Evolutionary conservation across 768 basidiomycete species (phyloP).

Genomic region (Daedaleopsis sinensis): DNA sequence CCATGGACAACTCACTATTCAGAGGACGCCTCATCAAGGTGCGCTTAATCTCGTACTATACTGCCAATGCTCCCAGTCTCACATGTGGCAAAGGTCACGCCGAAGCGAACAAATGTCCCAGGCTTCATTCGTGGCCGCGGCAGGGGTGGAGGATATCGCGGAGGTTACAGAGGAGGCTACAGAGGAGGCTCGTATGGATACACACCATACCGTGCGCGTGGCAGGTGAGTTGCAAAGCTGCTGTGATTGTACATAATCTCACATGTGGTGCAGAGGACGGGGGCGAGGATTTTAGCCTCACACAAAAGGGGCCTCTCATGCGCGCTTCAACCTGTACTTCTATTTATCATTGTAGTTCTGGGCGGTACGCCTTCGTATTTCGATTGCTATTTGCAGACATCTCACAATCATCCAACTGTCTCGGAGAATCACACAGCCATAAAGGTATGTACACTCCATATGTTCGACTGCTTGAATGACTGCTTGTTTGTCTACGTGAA

Average conservation of each 20-base stretch:
- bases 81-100: conserved; percentile 66
- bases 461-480: no score
- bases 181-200: conserved; percentile 62
- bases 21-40: conserved; percentile 92
- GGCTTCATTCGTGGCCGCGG: conserved; percentile 87
- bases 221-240: conserved; percentile 56
- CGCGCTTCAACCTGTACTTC: conserved; percentile 20
- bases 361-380: conserved; percentile 21
- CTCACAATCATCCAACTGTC: no score
- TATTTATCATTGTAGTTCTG: conserved; percentile 24
- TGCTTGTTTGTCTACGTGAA: no score
- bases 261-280: conserved; percentile 51
- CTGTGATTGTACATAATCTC: conserved; percentile 7
- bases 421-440: not conserved
- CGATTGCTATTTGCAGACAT: not conserved
- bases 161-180: conserved; percentile 58
- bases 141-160: conserved; percentile 49
- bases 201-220: conserved; percentile 68
- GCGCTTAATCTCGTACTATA: conserved; percentile 24
- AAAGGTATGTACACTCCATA: no score
- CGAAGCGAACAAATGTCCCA: conserved; percentile 95
- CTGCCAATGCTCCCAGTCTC: not conserved
- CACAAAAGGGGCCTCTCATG: conserved; percentile 23
- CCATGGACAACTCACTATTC: conserved; percentile 96
- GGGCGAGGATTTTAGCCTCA: conserved; percentile 71